These are phyloP conservation scores for Stenogyne calaminthoides DNA, from an alignment of 305 asterid species.

Conservation along the genomic window DNA sequence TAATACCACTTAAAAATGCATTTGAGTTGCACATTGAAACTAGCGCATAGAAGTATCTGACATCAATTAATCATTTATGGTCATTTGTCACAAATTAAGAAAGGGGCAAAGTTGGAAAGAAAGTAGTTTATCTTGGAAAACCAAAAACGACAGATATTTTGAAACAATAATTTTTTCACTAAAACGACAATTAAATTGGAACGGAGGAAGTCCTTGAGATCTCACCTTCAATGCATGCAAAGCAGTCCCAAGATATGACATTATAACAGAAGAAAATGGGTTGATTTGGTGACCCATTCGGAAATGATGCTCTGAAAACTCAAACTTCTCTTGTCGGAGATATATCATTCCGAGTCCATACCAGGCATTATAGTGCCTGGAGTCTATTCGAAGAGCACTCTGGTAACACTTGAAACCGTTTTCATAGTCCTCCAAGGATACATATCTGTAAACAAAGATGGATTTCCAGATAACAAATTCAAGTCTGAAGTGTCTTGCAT, in stretches of 20 bases:
- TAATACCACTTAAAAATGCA: too few species aligned
- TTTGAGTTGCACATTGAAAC: too few species aligned
- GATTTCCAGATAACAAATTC: constrained; percentile 14
- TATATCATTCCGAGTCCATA: constrained; percentile 98
- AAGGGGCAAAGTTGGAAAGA: not conserved
- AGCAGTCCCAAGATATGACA: constrained; percentile 92
- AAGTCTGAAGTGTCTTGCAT: constrained; percentile 13
- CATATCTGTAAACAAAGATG: constrained; percentile 55
- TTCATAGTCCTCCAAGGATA: constrained; percentile 92
- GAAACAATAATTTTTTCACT: not conserved
- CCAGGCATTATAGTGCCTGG: constrained; percentile 98
- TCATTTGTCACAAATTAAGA: not conserved
- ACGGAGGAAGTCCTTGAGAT: not conserved
- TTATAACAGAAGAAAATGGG: constrained; percentile 86
- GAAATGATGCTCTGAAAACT: constrained; percentile 94
- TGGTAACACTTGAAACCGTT: constrained; percentile 86
- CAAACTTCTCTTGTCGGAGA: constrained; percentile 89
- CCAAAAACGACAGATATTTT: not conserved
- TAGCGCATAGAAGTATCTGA: too few species aligned
- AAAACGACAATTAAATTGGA: not conserved
- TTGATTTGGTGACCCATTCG: constrained; percentile 87
- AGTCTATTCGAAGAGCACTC: constrained; percentile 79
- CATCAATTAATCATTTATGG: not conserved
- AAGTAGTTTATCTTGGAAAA: not conserved
- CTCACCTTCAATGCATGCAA: constrained; percentile 85